Evolutionary conservation across 2,329 filamentous ascomycete genomes (phyloP).

Genomic region (Aspergillus sp.): DNA sequence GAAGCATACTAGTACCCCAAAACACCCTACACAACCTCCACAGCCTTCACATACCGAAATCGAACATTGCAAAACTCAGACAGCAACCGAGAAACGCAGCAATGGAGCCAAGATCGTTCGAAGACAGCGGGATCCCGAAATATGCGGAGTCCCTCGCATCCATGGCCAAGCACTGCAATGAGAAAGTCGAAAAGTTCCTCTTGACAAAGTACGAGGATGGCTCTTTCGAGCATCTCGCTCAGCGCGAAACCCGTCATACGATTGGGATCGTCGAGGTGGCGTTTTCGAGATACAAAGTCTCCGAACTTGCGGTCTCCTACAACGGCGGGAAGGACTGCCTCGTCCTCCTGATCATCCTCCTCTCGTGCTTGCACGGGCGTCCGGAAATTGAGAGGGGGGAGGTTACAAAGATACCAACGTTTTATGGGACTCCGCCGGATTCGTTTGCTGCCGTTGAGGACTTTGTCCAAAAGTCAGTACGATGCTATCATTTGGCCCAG

Average conservation of each 20-base stretch:
- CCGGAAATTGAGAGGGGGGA: constrained; percentile 39
- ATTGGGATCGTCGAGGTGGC: constrained; percentile 76
- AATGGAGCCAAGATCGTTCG: background rate
- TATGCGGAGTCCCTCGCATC: constrained; percentile 47
- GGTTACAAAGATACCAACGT: constrained; percentile 65
- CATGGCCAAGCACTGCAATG: constrained; percentile 69
- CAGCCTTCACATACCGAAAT: background rate
- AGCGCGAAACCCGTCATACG: constrained; percentile 74
- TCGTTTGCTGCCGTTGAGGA: constrained; percentile 85
- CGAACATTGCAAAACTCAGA: background rate
- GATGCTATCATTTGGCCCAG: constrained; percentile 74
- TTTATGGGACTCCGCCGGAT: constrained; percentile 85
- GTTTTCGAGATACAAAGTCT: constrained; percentile 73
- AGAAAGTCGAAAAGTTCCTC: constrained; percentile 67
- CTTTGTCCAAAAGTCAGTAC: constrained; percentile 73
- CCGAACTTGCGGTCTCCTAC: constrained; percentile 86
- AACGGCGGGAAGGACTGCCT: constrained; percentile 99
- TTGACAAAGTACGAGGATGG: constrained; percentile 60
- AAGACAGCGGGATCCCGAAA: background rate
- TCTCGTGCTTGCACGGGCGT: constrained; percentile 63
- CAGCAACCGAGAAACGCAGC: background rate
- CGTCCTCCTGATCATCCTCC: constrained; percentile 84
- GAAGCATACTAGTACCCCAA: background rate
- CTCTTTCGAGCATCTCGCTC: constrained; percentile 64
- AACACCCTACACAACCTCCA: background rate